These are phyloP conservation scores for Colletotrichum noveboracense DNA, from an alignment of 2,329 filamentous ascomycete genomes.

Conservation along the genomic window DNA sequence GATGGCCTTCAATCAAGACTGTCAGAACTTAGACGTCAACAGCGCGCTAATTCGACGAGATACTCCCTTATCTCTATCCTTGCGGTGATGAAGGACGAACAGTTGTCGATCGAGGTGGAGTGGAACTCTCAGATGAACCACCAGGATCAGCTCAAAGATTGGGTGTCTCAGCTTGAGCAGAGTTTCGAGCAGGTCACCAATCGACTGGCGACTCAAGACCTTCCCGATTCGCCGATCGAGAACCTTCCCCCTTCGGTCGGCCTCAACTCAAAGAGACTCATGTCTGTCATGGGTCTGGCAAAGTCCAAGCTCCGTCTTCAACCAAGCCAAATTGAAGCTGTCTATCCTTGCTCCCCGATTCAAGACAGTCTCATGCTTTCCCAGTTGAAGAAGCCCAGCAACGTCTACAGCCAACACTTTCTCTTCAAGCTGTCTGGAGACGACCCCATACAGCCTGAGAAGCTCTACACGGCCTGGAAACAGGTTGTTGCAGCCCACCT, in stretches of 20 bases:
- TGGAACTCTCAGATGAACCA: slow-evolving; percentile 10
- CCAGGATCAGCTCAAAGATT: background rate
- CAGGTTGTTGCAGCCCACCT: background rate
- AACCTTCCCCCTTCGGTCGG: background rate
- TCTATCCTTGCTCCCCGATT: slow-evolving; percentile 7
- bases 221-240: background rate
- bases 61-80: slow-evolving; percentile 5
- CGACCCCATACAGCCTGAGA: background rate
- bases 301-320: background rate
- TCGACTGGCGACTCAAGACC: background rate
- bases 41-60: background rate
- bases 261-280: background rate
- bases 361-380: slow-evolving; percentile 13
- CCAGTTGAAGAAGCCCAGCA: background rate
- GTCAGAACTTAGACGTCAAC: background rate
- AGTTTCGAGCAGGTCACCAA: background rate
- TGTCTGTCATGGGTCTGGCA: background rate
- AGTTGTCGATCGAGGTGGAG: background rate
- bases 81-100: background rate
- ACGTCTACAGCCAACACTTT: background rate
- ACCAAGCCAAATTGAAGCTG: background rate
- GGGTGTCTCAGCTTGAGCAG: background rate
- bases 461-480: background rate
- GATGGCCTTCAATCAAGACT: background rate
- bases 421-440: background rate